Evolutionary conservation across 225 moss, liverwort and hornwort genomes (phyloP), one percentile per base, ranked within the genome.

Genomic region (Sphagnum tenellum): DNA sequence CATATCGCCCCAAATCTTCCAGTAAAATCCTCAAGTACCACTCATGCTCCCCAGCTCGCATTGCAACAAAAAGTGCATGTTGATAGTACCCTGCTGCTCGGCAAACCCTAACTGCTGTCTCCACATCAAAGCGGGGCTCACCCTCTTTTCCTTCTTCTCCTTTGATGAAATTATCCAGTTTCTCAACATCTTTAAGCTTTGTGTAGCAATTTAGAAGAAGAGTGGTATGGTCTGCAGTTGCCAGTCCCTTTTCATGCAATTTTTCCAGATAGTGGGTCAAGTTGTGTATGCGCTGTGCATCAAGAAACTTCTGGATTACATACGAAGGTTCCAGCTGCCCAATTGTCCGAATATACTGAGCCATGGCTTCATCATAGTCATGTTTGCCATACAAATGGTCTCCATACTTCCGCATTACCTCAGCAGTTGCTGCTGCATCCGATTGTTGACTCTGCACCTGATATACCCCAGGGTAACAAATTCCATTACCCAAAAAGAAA

Each of bases 361-460:
- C 81, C 96, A 98, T 98, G 49, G 96, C 90, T 67, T 93, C 93
- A 74, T 90, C 90, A 45, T 83, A 98, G 45, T 69, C 71, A 57
- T 84, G 89, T 69, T 98, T 98, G 9, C 90, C 80, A 68, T 98
- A 98, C 67, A 98, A 77, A 69, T 98, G 96, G 67, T 98, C 96
- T 50, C 96, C 96, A 69, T 92, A 98, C 78, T 98, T 98, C 45
- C 96, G 88, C 93, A 98, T 98, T 46, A 98, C 96, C 76, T 98
- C 96, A 48, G 96, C 93, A 57, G 96, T 98, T 8, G 96, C 90
- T 64, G 90, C 90, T 64, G 93, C 93, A 84, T 98, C 96, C 66
- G 96, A 92, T 81, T 98, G 90, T 66, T 93, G 90, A 70, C 88
- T 98, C 73, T 98, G 96, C 63, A 98, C 93, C 71, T 93, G 82